A percentile compares a stretch with the other conserved stretches of the same genome.
Conservation (phyloP, 2,329 filamentous ascomycete species). For the Penicillium sp. region DNA sequence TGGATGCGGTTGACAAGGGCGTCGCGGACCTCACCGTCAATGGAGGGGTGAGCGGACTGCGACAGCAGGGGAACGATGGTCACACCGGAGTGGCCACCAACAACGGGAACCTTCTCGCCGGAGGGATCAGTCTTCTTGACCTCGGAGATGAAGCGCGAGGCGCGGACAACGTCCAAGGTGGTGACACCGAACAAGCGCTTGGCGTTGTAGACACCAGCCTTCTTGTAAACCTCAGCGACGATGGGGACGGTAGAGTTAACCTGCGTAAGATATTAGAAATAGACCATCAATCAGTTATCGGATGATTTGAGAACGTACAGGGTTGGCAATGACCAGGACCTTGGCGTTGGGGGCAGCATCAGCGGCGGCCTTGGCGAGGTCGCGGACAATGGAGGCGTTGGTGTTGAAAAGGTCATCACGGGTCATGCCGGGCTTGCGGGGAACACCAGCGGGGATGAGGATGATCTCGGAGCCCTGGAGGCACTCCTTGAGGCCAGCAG, state of each 20-base stretch:
- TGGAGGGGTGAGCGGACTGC: constrained; percentile 83
- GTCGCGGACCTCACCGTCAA: constrained; percentile 71
- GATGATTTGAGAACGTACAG: constrained; percentile 54
- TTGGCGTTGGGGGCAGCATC: constrained; percentile 88
- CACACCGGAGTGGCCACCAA: constrained; percentile 95
- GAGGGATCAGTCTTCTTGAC: constrained; percentile 86
- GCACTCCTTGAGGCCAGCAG: constrained; percentile 71
- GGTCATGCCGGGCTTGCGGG: constrained; percentile 99
- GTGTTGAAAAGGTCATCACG: constrained; percentile 99
- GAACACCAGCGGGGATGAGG: constrained; percentile 96
- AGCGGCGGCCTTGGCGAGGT: constrained; percentile 92
- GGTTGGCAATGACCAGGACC: constrained; percentile 97
- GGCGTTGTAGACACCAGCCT: constrained; percentile 93
- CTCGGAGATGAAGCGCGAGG: constrained; percentile 95
- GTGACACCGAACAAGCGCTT: constrained; percentile 99
- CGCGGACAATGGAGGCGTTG: constrained; percentile 98
- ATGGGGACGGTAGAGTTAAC: constrained; percentile 99
- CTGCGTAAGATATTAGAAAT: constrained; percentile 33
- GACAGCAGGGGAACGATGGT: constrained; percentile 98
- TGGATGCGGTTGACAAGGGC: constrained; percentile 91
- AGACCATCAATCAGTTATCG: background rate
- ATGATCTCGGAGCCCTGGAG: constrained; percentile 90
- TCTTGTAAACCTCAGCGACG: constrained; percentile 95
- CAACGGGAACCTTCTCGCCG: constrained; percentile 90
- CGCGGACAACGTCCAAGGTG: constrained; percentile 97